phyloP scores from a whole-genome alignment of 768 basidiomycete genomes.

The Podaxis carcinomalis region DNA sequence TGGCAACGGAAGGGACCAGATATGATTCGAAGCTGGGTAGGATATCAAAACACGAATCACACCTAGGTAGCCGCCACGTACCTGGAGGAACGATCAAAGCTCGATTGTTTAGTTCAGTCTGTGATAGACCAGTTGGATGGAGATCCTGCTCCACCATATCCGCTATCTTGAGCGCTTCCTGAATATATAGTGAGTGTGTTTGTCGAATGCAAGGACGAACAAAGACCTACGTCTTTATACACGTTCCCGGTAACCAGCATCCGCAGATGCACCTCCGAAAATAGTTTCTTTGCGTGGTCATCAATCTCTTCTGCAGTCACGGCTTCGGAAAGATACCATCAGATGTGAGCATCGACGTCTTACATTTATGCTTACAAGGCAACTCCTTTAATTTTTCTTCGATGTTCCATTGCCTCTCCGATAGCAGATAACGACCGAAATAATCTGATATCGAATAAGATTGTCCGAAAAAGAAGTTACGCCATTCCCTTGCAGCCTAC shows the following conservation, averaged over 20 bases:
- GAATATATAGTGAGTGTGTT: conserved; percentile 9
- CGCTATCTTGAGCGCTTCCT: conserved; percentile 78
- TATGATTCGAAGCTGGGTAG: conserved; percentile 60
- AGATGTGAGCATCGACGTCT: neutral
- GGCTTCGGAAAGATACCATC: conserved; percentile 36
- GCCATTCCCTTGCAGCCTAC: conserved; percentile 73
- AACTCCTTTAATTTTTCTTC: conserved; percentile 75
- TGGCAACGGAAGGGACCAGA: conserved; percentile 61
- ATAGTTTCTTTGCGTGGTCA: conserved; percentile 50
- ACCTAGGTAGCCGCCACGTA: conserved; percentile 22
- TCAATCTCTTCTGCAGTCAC: conserved; percentile 71
- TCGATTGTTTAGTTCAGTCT: conserved; percentile 49
- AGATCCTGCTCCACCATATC: conserved; percentile 70
- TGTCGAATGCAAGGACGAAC: neutral
- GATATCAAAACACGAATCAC: neutral
- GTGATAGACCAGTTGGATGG: conserved; percentile 46
- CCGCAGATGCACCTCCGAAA: conserved; percentile 64
- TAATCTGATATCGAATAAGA: conserved; percentile 79
- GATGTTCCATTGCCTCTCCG: conserved; percentile 70
- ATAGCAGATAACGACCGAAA: conserved; percentile 65
- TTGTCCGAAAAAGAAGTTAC: conserved; percentile 85
- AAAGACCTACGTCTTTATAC: conserved; percentile 62
- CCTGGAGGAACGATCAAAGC: conserved; percentile 69
- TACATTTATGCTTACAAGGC: conserved; percentile 45
- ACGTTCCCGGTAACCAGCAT: conserved; percentile 84